Evolutionary conservation across 768 basidiomycete genomes (phyloP).

Genomic region (Pulveroboletus sp.): DNA sequence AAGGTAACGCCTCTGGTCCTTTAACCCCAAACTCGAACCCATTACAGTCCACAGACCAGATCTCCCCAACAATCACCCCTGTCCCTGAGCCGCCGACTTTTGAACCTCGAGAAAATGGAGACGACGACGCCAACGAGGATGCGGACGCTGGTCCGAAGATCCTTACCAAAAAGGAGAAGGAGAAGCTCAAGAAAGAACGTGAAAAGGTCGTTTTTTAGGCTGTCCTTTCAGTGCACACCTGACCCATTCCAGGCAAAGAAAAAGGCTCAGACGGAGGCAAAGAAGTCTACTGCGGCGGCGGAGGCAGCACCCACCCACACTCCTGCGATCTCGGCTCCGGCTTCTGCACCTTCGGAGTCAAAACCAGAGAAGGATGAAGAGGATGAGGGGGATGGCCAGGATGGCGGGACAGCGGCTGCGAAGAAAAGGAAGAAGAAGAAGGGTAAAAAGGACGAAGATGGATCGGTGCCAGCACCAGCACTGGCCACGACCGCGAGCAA

Average conservation of each 20-base stretch:
- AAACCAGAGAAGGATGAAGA: constrained; percentile 46
- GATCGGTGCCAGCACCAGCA: constrained; percentile 42
- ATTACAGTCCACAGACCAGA: constrained; percentile 13
- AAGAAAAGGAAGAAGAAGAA: constrained; percentile 87
- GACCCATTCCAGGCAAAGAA: constrained; percentile 46
- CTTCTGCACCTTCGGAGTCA: constrained; percentile 27
- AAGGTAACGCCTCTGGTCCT: constrained; percentile 7
- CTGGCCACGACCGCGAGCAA: constrained; percentile 43
- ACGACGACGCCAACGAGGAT: constrained; percentile 43
- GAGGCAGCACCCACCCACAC: constrained; percentile 30
- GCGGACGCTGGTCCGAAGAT: constrained; percentile 59
- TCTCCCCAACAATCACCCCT: constrained; percentile 23
- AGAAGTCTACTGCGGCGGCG: constrained; percentile 45
- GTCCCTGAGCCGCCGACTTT: constrained; percentile 26
- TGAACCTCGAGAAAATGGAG: constrained; percentile 34
- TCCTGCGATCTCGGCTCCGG: constrained; percentile 1
- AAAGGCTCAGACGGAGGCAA: constrained; percentile 88
- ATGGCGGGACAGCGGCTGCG: constrained; percentile 41
- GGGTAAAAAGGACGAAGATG: constrained; percentile 69
- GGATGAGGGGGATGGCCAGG: constrained; percentile 65
- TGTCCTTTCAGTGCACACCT: constrained; percentile 8
- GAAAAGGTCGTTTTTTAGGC: constrained; percentile 66
- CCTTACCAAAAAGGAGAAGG: constrained; percentile 94
- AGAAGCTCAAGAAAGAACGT: constrained; percentile 92
- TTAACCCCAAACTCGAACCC: background rate